Base-by-base conservation (phyloP, 179 eudicot genomes). In the Silene vulgaris region DNA sequence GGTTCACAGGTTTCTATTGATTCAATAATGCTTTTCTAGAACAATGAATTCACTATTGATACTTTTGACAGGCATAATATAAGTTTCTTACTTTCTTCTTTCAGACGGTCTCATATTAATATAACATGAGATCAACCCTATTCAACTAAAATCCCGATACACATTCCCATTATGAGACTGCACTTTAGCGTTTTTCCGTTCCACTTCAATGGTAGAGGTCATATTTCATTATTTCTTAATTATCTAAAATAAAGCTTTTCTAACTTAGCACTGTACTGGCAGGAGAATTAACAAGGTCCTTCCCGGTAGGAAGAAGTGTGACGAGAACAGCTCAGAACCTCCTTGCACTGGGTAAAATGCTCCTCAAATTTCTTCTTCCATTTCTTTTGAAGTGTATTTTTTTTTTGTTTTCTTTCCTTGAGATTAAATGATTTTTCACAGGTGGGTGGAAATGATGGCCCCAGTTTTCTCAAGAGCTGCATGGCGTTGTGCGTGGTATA, bases 391-490 rank as follows among this genome's bases (percentile, higher is more conserved):
- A n/a, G n/a, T n/a, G n/a, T n/a, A n/a, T n/a, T 16, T 65, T 14
- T 61, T 0, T 43, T 29, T 21, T 29, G 3, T 60, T 20, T 60
- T 69, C 16, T 13, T 57, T 40, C 2, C 20, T 9, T 11, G 67
- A 52, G 50, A 43, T 43, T 16, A 65, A 40, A 17, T 66, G 29
- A 54, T 50, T 19, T 17, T 48, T 20, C 32, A 64, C 84, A 88
- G 91, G 84, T 88, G 85, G 84, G 90, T 89, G 48, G 91, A 89
- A 78, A 86, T 88, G 89, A 88, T 89, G 94, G 94, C 94, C 81
- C 94, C 94, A 20, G 94, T 89, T 73, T 88, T 89, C 80, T 88
- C 91, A 60, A 81, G 79, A 75, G 85, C 84, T 76, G 81, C 94
- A 21, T 89, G 94, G 94, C 89, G 88, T 12, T 89, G 94, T 68